Base-by-base conservation (phyloP, 2,329 filamentous ascomycete genomes). In the Mycosphaerelloides madeirae region DNA sequence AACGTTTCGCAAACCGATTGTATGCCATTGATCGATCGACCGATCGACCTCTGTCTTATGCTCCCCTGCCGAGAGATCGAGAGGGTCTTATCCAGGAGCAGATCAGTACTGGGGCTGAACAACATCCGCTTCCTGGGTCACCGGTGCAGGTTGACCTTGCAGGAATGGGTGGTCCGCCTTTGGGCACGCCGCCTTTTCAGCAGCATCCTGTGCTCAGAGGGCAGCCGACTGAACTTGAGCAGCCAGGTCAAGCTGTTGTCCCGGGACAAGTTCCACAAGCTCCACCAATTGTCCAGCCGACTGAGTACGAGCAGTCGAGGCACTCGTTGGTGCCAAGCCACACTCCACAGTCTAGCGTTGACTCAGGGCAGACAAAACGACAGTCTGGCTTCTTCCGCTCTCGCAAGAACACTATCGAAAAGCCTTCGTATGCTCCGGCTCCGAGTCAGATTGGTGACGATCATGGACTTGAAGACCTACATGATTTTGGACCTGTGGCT, bases 11-110 rank as follows among this genome's bases (percentile, higher is more conserved):
- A 32, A 47, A 46, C 18, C 50, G 54, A 11, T 31, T 46, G 7
- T 54, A 57, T 40, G 13, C 22, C n/a, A n/a, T n/a, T n/a, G n/a
- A n/a, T n/a, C 16, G 33, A 39, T 19, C 43, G 47, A 14, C 44
- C 48, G 55, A 57, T 16, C 58, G 62, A 8, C 52, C 58, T 3
- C 48, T 62, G 44, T 61, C 60, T 3, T 64, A 59, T 36, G 44
- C 56, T 44, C 52, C 52, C n/a, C 45, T 58, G 18, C 45, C 50
- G 28, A 40, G 52, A 20, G 56, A 60, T 38, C 31, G 39, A 14
- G 31, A 19, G 19, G 59, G 52, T 6, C 53, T 35, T 18, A 31
- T 50, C 11, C 46, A 45, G 14, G 54, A 57, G 33, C 29, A 41
- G 16, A 52, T 55, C 12, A 41, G 44, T 8, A 55, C 50, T 5